A percentile compares a stretch with the other conserved stretches of the same genome.
Conservation (phyloP, 2,329 filamentous ascomycete genomes). For the Torrubiella hemipterigena region DNA sequence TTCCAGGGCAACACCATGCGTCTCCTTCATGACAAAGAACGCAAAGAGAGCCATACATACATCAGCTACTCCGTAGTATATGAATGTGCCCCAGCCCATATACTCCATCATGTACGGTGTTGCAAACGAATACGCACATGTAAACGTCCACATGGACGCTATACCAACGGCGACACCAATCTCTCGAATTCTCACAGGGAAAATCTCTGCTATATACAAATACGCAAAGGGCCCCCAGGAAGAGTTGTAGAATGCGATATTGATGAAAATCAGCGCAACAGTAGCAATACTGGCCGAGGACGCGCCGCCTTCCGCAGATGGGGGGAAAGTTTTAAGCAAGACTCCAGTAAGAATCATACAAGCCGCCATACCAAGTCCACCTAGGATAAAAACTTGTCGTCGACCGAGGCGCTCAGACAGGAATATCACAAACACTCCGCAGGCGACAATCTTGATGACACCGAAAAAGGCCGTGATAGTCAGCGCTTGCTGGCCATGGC, state of each 20-base stretch:
- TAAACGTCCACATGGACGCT: slow-evolving; percentile 37
- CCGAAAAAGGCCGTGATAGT: slow-evolving; percentile 41
- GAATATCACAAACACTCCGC: slow-evolving; percentile 32
- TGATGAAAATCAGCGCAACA: slow-evolving; percentile 32
- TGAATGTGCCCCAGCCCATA: slow-evolving; percentile 33
- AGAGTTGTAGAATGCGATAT: slow-evolving; percentile 26
- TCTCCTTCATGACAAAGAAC: slow-evolving; percentile 31
- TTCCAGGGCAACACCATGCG: slow-evolving; percentile 28
- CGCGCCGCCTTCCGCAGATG: slow-evolving; percentile 15
- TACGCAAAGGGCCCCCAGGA: slow-evolving; percentile 37
- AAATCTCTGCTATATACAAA: slow-evolving; percentile 37
- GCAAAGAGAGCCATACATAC: slow-evolving; percentile 29
- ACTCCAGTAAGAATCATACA: slow-evolving; percentile 40
- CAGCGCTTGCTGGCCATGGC: slow-evolving; percentile 31
- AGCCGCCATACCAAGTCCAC: slow-evolving; percentile 34
- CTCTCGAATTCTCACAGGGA: slow-evolving; percentile 37
- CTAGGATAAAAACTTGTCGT: slow-evolving; percentile 32
- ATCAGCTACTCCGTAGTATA: slow-evolving; percentile 38
- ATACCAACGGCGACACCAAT: slow-evolving; percentile 36
- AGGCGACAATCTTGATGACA: slow-evolving; percentile 36
- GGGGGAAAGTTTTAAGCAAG: slow-evolving; percentile 32
- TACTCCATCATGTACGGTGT: slow-evolving; percentile 35
- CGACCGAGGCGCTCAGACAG: slow-evolving; percentile 37
- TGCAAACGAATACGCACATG: slow-evolving; percentile 34
- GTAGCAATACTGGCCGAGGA: slow-evolving; percentile 30